These are phyloP conservation scores for Trifolium subterraneum DNA, from an alignment of 306 rosid species.

Conservation along the genomic window DNA sequence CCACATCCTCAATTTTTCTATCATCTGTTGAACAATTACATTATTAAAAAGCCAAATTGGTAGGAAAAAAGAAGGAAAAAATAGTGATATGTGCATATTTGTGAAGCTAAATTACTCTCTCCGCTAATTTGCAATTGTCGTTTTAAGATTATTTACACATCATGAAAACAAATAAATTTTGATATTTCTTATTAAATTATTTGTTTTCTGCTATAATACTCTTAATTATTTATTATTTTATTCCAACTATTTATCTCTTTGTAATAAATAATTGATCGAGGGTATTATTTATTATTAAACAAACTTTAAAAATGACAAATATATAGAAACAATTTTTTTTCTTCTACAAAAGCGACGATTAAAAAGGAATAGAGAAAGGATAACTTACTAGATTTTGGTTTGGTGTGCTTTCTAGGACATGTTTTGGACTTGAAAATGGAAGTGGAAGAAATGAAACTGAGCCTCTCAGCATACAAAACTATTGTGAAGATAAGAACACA, in stretches of 20 bases:
- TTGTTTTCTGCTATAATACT: not conserved
- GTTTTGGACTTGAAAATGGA: constrained; percentile 50
- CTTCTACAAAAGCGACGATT: too few relatives aligned
- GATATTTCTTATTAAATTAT: not conserved
- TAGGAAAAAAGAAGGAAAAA: too few relatives aligned
- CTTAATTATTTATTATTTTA: not conserved
- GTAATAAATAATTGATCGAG: not conserved
- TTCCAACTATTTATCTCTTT: not conserved
- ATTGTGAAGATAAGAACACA: constrained; percentile 48
- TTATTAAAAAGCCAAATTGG: not conserved
- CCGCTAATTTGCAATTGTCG: not conserved
- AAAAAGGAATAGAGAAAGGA: not conserved
- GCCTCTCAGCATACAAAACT: constrained; percentile 49
- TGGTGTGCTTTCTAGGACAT: constrained; percentile 43
- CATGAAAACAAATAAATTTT: not conserved
- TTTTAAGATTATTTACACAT: not conserved
- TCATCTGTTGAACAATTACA: constrained; percentile 46
- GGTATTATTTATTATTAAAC: too few relatives aligned
- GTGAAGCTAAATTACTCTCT: not conserved
- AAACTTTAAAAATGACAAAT: not conserved
- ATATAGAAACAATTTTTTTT: too few relatives aligned
- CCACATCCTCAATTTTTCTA: constrained; percentile 50
- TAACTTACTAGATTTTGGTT: constrained; percentile 63
- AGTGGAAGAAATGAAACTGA: constrained; percentile 44
- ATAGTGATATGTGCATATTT: not conserved